phyloP scores from a whole-genome alignment of 441 rosid genomes.

The Pelargonium cotyledonis region DNA sequence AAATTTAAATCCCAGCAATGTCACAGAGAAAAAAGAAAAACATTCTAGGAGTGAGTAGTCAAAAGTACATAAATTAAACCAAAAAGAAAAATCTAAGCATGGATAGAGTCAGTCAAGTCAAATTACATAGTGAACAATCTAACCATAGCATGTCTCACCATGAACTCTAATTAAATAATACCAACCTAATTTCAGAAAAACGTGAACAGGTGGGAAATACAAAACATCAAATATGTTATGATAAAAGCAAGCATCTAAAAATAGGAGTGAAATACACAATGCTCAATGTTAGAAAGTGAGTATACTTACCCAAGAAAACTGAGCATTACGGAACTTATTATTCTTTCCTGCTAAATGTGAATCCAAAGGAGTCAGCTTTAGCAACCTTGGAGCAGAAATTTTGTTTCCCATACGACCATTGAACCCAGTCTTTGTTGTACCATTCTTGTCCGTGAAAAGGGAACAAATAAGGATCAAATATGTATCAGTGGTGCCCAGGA shows the following conservation, averaged over 20 bases:
- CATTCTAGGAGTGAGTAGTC: neutral
- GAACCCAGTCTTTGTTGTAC: slow-evolving; percentile 80
- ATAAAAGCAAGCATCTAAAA: slow-evolving; percentile 2
- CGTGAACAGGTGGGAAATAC: neutral
- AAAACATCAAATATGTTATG: neutral
- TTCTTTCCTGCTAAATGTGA: slow-evolving; percentile 76
- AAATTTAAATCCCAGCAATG: neutral
- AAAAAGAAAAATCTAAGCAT: neutral
- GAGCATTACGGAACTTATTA: slow-evolving; percentile 80
- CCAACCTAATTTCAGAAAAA: too few relatives aligned
- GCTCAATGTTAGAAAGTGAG: slow-evolving; percentile 5
- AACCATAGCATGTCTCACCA: neutral
- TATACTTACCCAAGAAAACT: slow-evolving; percentile 83
- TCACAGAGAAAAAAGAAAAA: neutral
- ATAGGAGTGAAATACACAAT: neutral
- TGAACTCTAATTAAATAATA: too few relatives aligned
- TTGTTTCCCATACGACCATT: slow-evolving; percentile 90
- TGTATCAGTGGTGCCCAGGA: slow-evolving; percentile 86
- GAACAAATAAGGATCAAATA: slow-evolving; percentile 82
- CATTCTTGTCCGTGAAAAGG: slow-evolving; percentile 73
- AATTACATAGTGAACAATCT: neutral
- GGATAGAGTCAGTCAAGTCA: neutral
- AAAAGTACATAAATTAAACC: neutral
- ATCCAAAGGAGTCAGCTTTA: slow-evolving; percentile 79
- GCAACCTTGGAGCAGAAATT: slow-evolving; percentile 85